These are phyloP conservation scores for Haplosporangium gracile DNA, from an alignment of 192 early-diverging fungal genomes.

Conservation along the genomic window DNA sequence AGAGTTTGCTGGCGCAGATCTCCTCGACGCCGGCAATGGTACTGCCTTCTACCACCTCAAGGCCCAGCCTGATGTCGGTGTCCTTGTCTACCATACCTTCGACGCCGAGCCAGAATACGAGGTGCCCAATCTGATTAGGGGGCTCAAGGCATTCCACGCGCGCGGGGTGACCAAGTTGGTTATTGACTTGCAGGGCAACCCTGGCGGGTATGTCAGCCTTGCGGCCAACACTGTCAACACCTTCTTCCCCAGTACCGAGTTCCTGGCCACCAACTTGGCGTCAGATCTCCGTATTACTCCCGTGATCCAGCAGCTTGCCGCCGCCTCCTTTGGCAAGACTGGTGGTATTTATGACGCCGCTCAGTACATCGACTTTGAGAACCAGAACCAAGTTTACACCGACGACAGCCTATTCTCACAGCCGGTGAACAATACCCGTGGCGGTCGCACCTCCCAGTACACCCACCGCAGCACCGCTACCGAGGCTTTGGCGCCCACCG, in stretches of 20 bases:
- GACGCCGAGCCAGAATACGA: background rate
- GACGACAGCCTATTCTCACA: slow-evolving; percentile 11
- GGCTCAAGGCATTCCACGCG: background rate
- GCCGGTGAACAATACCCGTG: background rate
- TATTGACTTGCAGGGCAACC: slow-evolving; percentile 33
- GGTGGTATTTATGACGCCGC: background rate
- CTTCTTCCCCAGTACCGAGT: slow-evolving; percentile 18
- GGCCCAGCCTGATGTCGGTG: slow-evolving; percentile 25
- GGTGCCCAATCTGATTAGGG: background rate
- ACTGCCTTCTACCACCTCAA: slow-evolving; percentile 34
- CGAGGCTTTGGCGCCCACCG: background rate
- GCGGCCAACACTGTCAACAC: slow-evolving; percentile 4
- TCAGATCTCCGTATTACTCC: slow-evolving; percentile 2
- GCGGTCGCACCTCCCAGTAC: slow-evolving; percentile 8
- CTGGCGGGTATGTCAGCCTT: slow-evolving; percentile 20
- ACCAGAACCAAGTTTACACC: background rate
- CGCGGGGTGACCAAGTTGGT: slow-evolving; percentile 23
- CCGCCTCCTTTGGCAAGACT: background rate
- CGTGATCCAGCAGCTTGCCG: background rate
- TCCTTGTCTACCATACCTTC: slow-evolving; percentile 19
- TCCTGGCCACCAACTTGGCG: background rate
- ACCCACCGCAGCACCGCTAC: background rate
- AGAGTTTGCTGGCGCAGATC: background rate
- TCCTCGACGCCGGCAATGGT: background rate
- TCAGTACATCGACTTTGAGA: background rate